Evolutionary conservation across 78 protist species (phyloP), one percentile per base, ranked within the genome.

Genomic region (Tieghemostelium lacteum): DNA sequence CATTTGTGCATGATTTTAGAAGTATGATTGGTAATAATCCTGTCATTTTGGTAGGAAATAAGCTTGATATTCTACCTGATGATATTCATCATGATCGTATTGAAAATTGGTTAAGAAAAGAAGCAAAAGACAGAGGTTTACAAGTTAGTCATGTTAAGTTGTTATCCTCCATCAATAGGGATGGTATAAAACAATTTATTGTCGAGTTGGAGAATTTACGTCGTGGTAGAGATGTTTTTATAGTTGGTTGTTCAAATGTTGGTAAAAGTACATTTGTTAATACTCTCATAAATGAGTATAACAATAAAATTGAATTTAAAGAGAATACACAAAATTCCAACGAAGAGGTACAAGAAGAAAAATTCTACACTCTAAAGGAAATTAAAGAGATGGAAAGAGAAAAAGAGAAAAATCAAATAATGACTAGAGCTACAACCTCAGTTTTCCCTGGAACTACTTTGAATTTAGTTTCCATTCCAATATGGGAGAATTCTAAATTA

Each of bases 371-470:
- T n/a, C 19, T 34, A 29, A 57, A 39, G 29, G 33, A n/a, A 1
- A 7, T 10, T 4, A 28, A 37, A 3, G 39, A 52, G 2, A 19
- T 33, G 20, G 66, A 77, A 26, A 22, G 24, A 0, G 87, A 77
- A 17, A n/a, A 37, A 26, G 72, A 61, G 26, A 77, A 57, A 52
- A n/a, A 37, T 8, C 6, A 10, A 45, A 45, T 45, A 14, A 6
- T 45, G 10, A 20, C 42, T 36, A 45, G 63, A 28, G 75, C 65
- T 2, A 86, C 93, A 0, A 86, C 93, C 1, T 86, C 93, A 0
- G 54, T 74, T 8, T 74, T 86, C 45, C 93, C 93, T 24, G 93
- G 93, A 4, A 86, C 93, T 36, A 86, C 93, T 4, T 42, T 86
- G 19, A 75, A 86, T 66, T 24, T 86, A 24, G 49, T 86, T 3